Percentiles rank a stretch among this genome's conserved stretches.
These are phyloP conservation scores for Cryptococcus amylolentus DNA, from an alignment of 1,284 basidiomycete species.

Conservation along the genomic window DNA sequence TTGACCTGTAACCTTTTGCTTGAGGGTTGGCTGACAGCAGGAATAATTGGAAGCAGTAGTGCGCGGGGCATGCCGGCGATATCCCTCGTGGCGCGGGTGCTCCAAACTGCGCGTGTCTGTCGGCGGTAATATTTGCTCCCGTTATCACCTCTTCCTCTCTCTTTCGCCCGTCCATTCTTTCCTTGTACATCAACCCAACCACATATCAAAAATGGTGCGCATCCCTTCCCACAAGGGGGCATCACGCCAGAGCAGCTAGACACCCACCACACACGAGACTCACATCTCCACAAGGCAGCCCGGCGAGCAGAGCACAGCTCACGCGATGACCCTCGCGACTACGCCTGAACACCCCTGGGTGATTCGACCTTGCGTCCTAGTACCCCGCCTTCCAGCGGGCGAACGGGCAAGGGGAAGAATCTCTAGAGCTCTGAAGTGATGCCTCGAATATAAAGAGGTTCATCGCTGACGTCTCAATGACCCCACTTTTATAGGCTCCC, in stretches of 20 bases:
- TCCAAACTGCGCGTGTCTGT: neutral
- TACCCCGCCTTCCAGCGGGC: too few relatives aligned
- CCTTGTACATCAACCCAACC: constrained; percentile 1
- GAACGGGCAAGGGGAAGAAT: neutral
- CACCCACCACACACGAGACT: neutral
- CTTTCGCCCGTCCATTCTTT: neutral
- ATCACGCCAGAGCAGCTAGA: neutral
- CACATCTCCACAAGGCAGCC: neutral
- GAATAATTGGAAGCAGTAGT: neutral
- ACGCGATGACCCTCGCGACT: neutral
- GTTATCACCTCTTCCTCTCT: neutral
- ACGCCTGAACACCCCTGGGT: constrained; percentile 7
- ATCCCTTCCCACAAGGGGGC: neutral
- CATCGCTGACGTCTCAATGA: constrained; percentile 49
- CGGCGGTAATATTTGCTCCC: neutral
- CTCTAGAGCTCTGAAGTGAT: constrained; percentile 39
- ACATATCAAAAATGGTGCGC: constrained; percentile 1
- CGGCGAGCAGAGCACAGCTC: neutral
- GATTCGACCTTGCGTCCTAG: constrained; percentile 6
- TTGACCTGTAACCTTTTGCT: constrained; percentile 11
- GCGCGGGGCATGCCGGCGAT: neutral
- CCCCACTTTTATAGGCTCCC: constrained; percentile 31
- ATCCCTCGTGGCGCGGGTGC: neutral
- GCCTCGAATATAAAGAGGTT: constrained; percentile 18
- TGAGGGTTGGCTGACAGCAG: neutral